Base-by-base conservation (phyloP, 2,329 filamentous ascomycete species). In the Microcyclosporella mali region DNA sequence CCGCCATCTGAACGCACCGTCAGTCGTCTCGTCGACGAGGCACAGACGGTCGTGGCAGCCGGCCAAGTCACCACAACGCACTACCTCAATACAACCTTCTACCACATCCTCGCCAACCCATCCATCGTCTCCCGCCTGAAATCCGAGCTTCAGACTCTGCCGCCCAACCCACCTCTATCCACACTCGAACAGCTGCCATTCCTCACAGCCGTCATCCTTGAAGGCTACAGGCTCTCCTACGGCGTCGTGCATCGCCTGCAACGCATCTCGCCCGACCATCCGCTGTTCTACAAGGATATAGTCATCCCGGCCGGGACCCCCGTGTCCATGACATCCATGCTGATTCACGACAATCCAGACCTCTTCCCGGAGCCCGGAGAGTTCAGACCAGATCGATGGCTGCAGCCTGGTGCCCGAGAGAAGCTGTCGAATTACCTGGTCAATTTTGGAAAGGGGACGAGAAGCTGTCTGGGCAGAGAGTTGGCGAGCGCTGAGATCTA, bases 181-280 rank as follows among this genome's bases (percentile, higher is more conserved):
- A 27, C 21, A 7, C 31, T 41, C 3, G 51, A 59, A 11, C 50
- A 56, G 16, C 56, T 65, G 51, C 61, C 66, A 0, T 70, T 68
- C 47, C 57, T 71, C 4, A 61, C 66, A 37, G 68, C 67, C 14
- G 59, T 68, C 28, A 67, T 71, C 48, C 64, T 68, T 40, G 69
- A 72, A 50, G 59, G 66, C 0, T 52, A 70, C 4, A 61, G 69
- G 62, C 66, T 46, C 64, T 66, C 70, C 48, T 68, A 68, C 4
- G 63, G 68, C 1, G 61, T 65, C 1, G 66, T 68, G 1, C 59
- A 65, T 36, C 59, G 54, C 4, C 51, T 71, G 2, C 63, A 63
- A 12, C 57, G 68, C 4, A 57, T 66, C 2, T 58, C 60, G 0
- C 67, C 68, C 3, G 62, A 59, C 10, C 68, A 67, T 6, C 49